Evolutionary conservation across 345 rosid species (phyloP).

Genomic region (Camelina hispida): DNA sequence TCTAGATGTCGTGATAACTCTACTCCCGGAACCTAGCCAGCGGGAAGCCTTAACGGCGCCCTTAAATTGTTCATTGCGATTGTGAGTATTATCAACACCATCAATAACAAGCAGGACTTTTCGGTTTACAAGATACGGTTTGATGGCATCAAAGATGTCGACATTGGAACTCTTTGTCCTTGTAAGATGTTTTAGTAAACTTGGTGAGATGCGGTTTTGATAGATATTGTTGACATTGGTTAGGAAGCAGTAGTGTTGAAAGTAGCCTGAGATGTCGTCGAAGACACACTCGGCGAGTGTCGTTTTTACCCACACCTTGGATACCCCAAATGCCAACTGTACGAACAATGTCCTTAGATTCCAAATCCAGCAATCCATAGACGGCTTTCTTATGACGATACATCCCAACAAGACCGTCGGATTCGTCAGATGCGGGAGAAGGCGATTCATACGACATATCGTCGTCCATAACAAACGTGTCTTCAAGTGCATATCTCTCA

Average conservation of each 20-base stretch:
- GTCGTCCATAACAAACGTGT: neutral
- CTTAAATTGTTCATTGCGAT: neutral
- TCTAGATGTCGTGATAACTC: slow-evolving; percentile 14
- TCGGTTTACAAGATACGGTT: slow-evolving; percentile 6
- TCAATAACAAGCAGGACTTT: slow-evolving; percentile 9
- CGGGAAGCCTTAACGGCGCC: neutral
- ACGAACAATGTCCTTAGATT: neutral
- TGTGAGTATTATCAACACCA: neutral
- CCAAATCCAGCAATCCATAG: slow-evolving; percentile 4
- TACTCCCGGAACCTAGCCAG: slow-evolving; percentile 20
- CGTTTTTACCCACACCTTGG: slow-evolving; percentile 8
- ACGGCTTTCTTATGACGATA: neutral
- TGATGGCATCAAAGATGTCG: neutral
- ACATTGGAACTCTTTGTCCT: neutral
- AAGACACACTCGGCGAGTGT: slow-evolving; percentile 9
- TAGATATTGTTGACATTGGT: slow-evolving; percentile 6
- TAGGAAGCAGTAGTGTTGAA: slow-evolving; percentile 17
- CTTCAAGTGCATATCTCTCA: neutral
- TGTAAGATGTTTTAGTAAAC: neutral
- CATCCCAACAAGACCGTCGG: neutral
- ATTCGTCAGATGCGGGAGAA: neutral
- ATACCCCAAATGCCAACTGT: slow-evolving; percentile 19
- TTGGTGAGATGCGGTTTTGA: slow-evolving; percentile 17
- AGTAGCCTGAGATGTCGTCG: neutral
- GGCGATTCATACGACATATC: neutral